Evolutionary conservation across 75 land plant genomes (phyloP), one percentile per base, ranked within the genome.

Genomic region (Sequoiadendron giganteum): DNA sequence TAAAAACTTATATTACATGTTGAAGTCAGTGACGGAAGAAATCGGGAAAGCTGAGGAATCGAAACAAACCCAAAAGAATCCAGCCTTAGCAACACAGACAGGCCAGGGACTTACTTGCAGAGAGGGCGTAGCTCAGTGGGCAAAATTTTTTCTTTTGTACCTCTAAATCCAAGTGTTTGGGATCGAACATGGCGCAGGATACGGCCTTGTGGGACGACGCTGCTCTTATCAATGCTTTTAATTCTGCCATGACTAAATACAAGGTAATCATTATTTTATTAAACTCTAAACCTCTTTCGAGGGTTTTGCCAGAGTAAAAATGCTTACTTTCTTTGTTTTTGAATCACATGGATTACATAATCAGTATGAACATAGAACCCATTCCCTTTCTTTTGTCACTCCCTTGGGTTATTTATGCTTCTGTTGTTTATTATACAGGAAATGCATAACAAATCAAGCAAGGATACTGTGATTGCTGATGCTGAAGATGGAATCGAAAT

Each of bases 161-260:
- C 70, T 25, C 28, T 25, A 65, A 25, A 21, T 65, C 25, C 28
- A 65, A 21, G 6, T 65, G 61, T 65, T 25, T 65, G 25, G 21
- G 81, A 38, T 16, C 49, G 3, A 81, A 42, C 10, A 43, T 61
- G 91, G 90, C 85, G 9, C 82, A 80, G 75, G 90, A 87, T 42
- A 79, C 89, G n/a, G 91, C 56, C 9, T 65, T 89, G 36, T 93
- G 93, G 94, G 94, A 93, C 52, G 94, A 93, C 49, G 92, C 94
- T 19, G 94, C 93, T 30, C 93, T 93, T 49, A 77, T 93, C 91
- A 49, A 86, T 55, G 94, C 94, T 65, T 93, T 91, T 84, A 89
- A 93, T 56, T 19, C 86, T 32, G 95, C 95, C 86, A 90, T 94
- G 52, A 75, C 91, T 55, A 93, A 88, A 3, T 93, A 93, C 92